A percentile compares a stretch with the other conserved stretches of the same genome.
Conservation (phyloP, 2,329 filamentous ascomycete species). For the Alternaria sp. region DNA sequence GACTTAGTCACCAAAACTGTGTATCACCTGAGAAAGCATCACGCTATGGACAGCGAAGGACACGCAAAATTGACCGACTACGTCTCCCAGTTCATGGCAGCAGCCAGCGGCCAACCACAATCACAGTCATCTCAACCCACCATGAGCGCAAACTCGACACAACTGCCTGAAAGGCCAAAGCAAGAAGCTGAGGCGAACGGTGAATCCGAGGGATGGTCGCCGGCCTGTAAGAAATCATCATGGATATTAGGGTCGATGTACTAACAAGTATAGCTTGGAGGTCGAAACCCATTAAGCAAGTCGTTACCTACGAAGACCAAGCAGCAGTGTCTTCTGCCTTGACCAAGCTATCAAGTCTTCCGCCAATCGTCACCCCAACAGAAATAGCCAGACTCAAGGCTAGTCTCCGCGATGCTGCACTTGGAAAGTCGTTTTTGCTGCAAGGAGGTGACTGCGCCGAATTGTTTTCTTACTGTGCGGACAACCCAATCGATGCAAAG, state of each 20-base stretch:
- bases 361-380: slow-evolving; percentile 79
- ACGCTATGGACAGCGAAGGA: slow-evolving; percentile 19
- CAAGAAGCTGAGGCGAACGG: slow-evolving; percentile 10
- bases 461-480: slow-evolving; percentile 94
- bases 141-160: slow-evolving; percentile 1
- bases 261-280: slow-evolving; percentile 68
- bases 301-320: slow-evolving; percentile 72
- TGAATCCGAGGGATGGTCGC: slow-evolving; percentile 46
- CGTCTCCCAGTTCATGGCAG: slow-evolving; percentile 19
- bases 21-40: neutral
- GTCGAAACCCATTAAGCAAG: slow-evolving; percentile 80
- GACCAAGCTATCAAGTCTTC: slow-evolving; percentile 71
- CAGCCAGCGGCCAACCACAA: slow-evolving; percentile 9
- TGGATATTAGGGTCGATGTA: neutral
- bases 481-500: slow-evolving; percentile 90
- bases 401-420: slow-evolving; percentile 82
- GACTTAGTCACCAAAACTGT: neutral
- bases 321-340: slow-evolving; percentile 67
- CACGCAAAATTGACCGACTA: slow-evolving; percentile 22
- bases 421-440: slow-evolving; percentile 89
- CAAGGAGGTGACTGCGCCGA: slow-evolving; percentile 98
- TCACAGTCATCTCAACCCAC: neutral
- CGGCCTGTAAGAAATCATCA: slow-evolving; percentile 44
- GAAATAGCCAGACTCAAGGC: slow-evolving; percentile 83
- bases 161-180: slow-evolving; percentile 8